Base-by-base conservation (phyloP, 345 rosid species). In the Zanthoxylum bungeanum region DNA sequence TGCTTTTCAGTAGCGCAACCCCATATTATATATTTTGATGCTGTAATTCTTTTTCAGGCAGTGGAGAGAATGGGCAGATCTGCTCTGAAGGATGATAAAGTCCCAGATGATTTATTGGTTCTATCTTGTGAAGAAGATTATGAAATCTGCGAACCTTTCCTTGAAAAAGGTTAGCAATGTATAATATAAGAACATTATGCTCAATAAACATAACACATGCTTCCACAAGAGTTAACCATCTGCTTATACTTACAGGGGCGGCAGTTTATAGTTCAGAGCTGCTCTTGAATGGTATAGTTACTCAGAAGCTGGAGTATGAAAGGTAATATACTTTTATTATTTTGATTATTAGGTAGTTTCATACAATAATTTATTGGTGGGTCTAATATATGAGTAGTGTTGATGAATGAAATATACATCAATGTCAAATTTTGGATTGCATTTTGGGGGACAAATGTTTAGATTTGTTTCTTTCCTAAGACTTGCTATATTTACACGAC, bases 111-210 rank as follows among this genome's bases (percentile, higher is more conserved):
- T 79, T 69, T 94, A 71, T 84, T 94, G 80, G 74, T 94, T 75
- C 61, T 94, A 46, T 94, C 98, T 33, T 88, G 97, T 77, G 97
- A 87, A 77, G 93, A 92, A 75, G 97, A 92, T 80, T 84, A 81
- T 12, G 73, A 60, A 59, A 69, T 76, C 50, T 83, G 89, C 56
- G 71, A 82, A 25, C 93, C 92, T 68, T 89, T 90, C 77, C 91
- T 92, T 44, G 90, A 92, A 79, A 90, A 77, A 89, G 98, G 97
- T 94, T 39, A 47, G 30, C 30, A 46, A 49, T 40, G 1, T 50
- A 55, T 28, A 16, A 40, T 75, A n/a, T 10, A 7, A 30, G n/a
- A n/a, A n/a, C 36, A n/a, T 56, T 51, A 28, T 49, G 53, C 0
- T 39, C 3, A 25, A 42, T 33, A 60, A 59, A 25, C 34, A 25